phyloP scores from a whole-genome alignment of 2,329 filamentous ascomycete species.

The Aspergillus fumigatiaffinis region DNA sequence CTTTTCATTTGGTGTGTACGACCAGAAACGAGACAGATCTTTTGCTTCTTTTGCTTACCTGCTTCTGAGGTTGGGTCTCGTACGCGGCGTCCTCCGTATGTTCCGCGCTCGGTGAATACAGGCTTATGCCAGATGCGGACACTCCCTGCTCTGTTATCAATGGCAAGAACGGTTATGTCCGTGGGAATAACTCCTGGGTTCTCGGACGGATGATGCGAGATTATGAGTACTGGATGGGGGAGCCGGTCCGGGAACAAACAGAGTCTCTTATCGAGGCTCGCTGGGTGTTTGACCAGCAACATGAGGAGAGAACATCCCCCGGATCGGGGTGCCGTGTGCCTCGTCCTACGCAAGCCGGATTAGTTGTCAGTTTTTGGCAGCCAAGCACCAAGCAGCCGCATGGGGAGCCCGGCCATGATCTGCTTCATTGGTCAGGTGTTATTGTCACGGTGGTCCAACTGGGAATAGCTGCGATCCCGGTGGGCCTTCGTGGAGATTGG shows the following conservation, averaged over 20 bases:
- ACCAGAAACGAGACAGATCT: no score
- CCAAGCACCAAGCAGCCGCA: neutral
- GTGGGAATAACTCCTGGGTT: constrained; percentile 42
- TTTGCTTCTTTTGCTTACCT: no score
- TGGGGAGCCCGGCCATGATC: constrained; percentile 16
- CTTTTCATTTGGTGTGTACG: constrained; percentile 37
- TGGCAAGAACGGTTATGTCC: constrained; percentile 31
- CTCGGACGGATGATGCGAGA: constrained; percentile 43
- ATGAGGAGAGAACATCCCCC: neutral
- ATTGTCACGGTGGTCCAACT: constrained; percentile 23
- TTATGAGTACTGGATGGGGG: constrained; percentile 31
- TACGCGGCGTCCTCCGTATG: constrained; percentile 31
- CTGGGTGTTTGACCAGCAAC: constrained; percentile 8
- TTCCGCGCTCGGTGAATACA: constrained; percentile 29
- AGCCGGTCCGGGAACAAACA: constrained; percentile 4
- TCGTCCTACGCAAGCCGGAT: constrained; percentile 10
- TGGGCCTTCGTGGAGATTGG: constrained; percentile 34
- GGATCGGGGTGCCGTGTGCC: constrained; percentile 13
- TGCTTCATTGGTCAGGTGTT: constrained; percentile 22
- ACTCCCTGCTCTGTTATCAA: constrained; percentile 35
- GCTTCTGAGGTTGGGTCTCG: constrained; percentile 30
- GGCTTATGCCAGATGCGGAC: constrained; percentile 32
- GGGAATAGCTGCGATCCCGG: constrained; percentile 34
- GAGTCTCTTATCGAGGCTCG: constrained; percentile 10
- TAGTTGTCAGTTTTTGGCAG: neutral